Conservation (phyloP, 2,329 filamentous ascomycete species). For the Ophiostoma sp. region DNA sequence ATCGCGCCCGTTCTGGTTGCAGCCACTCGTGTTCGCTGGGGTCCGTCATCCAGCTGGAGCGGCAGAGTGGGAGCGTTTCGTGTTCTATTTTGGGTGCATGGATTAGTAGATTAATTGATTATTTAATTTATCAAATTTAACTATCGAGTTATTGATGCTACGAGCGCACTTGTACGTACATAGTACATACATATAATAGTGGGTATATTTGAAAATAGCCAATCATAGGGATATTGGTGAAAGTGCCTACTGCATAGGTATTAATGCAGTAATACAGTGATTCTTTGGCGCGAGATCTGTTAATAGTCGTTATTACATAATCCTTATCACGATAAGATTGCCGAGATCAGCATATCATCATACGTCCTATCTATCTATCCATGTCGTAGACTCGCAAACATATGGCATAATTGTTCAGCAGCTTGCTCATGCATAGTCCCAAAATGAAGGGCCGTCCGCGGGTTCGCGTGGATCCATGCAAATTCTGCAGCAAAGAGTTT, state of each 20-base stretch:
- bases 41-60: slow-evolving; percentile 7
- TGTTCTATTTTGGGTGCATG: slow-evolving; percentile 6
- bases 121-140: background rate
- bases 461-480: slow-evolving; percentile 15
- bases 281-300: background rate
- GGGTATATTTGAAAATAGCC: no score
- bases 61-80: slow-evolving; percentile 8
- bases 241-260: background rate
- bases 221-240: background rate
- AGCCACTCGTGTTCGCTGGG: slow-evolving; percentile 12
- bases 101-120: background rate
- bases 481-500: slow-evolving; percentile 17
- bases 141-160: background rate
- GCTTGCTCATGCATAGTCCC: background rate
- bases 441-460: slow-evolving; percentile 16
- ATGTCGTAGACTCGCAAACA: background rate
- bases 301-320: background rate
- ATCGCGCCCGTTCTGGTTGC: slow-evolving; percentile 12
- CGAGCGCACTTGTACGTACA: background rate
- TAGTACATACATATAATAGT: background rate
- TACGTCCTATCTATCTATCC: background rate
- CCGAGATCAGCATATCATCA: background rate
- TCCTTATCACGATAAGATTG: background rate
- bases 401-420: background rate
- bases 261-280: no score